Base-by-base conservation (phyloP, 148 eudicot species). In the Fallopia convolvulus region DNA sequence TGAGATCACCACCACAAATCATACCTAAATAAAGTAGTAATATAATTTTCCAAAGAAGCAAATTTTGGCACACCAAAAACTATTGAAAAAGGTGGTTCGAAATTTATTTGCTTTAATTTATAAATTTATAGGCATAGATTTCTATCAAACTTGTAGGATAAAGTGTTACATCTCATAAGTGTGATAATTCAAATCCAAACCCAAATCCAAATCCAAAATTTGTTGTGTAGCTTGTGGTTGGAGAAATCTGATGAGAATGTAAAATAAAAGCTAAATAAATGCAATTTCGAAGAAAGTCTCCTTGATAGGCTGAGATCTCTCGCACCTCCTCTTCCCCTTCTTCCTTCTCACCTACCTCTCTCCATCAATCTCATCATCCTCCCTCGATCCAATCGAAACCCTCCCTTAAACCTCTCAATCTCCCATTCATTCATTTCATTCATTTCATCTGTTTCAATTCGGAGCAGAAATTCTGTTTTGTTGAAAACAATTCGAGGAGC, bases 311-410 rank as follows among this genome's bases (percentile, higher is more conserved):
- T 66, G 72, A 66, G 72, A 66, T 66, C 44, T 14, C 72, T 66
- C 70, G 17, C 70, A 12, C 5, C 5, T 30, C 18, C 18, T 17
- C 26, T 21, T 6, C 7, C 10, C 33, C 68, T 61, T 26, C 11
- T 12, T 63, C 46, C n/a, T 39, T 68, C 44, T 17, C 72, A 68
- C 72, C 72, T 36, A 68, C 42, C 72, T 55, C 44, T 39, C 72
- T 6, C 42, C 6, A 42, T 17, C 41, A 32, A 3, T 11, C 39
- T n/a, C 14, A 4, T 52, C n/a, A 4, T 18, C n/a, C 20, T 66
- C n/a, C n/a, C 72, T 68, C 46, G 72, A 68, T 68, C 72, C 72
- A 36, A 68, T 68, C 72, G 72, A 68, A 68, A 33, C 72, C 72
- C 17, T 65, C 15, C 21, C 36, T 26, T 61, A 61, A 61, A 61